Evolutionary conservation across 352 stramenopile genomes (phyloP).

Genomic region (Globisporangium nunn): DNA sequence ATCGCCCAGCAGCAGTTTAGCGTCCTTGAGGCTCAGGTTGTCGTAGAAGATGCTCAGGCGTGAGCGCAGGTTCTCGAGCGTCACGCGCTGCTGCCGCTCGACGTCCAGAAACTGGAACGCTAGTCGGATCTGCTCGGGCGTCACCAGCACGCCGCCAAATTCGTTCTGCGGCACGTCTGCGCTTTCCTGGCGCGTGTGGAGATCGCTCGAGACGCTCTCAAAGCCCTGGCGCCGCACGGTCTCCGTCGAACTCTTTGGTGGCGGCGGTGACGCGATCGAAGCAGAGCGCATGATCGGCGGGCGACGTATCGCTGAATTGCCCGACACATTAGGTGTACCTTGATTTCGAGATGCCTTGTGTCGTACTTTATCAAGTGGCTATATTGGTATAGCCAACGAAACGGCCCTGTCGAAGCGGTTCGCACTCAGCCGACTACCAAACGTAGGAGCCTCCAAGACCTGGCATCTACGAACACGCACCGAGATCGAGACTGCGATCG

Average conservation of each 20-base stretch:
- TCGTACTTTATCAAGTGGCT: too few relatives aligned
- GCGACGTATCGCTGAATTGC: too few relatives aligned
- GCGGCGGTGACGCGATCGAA: neutral
- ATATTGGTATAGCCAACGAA: too few relatives aligned
- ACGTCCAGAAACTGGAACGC: slow-evolving; percentile 90
- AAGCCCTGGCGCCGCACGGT: slow-evolving; percentile 7
- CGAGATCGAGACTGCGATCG: too few relatives aligned
- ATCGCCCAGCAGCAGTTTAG: slow-evolving; percentile 80
- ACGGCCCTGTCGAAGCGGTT: too few relatives aligned
- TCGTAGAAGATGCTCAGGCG: slow-evolving; percentile 85
- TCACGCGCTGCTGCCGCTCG: slow-evolving; percentile 73
- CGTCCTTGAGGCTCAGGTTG: slow-evolving; percentile 78
- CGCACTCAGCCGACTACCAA: too few relatives aligned
- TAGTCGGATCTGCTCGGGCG: slow-evolving; percentile 70
- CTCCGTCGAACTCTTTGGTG: neutral
- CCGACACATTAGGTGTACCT: too few relatives aligned
- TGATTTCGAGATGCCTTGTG: too few relatives aligned
- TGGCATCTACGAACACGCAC: too few relatives aligned
- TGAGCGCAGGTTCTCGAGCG: slow-evolving; percentile 69
- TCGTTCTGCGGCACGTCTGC: slow-evolving; percentile 17
- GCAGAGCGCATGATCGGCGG: neutral
- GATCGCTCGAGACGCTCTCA: slow-evolving; percentile 5
- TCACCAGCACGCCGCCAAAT: slow-evolving; percentile 79
- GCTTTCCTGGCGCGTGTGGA: slow-evolving; percentile 5
- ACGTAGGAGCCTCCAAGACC: too few relatives aligned